These are phyloP conservation scores for Vaccinium myrtillus DNA, from an alignment of 148 eudicot genomes.

Conservation along the genomic window DNA sequence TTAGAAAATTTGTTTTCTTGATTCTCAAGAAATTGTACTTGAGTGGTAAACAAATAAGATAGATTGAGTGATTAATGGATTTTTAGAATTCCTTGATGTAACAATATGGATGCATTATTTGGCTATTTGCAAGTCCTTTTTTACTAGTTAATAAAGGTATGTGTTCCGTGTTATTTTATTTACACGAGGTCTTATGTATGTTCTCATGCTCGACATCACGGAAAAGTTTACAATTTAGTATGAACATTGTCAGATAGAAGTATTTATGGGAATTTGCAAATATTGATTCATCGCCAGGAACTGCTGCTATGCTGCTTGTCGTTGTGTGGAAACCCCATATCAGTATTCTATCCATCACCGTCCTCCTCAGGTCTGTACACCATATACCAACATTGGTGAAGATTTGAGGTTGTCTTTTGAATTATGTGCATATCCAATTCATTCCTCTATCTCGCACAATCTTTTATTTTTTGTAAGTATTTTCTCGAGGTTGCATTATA, in stretches of 20 bases:
- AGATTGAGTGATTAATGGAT: background rate
- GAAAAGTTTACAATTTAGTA: background rate
- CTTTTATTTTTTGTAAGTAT: background rate
- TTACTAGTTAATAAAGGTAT: background rate
- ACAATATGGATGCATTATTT: background rate
- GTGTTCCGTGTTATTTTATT: background rate
- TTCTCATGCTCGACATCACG: background rate
- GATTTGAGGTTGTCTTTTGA: background rate
- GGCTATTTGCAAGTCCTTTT: background rate
- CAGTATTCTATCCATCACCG: slow-evolving; percentile 64
- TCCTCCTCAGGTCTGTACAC: slow-evolving; percentile 58
- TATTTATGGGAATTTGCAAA: slow-evolving; percentile 11
- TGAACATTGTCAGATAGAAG: slow-evolving; percentile 2
- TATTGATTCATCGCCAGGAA: slow-evolving; percentile 49
- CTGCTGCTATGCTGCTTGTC: slow-evolving; percentile 88
- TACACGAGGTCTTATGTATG: background rate
- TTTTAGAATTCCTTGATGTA: background rate
- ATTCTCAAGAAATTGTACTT: background rate
- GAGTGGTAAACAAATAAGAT: background rate
- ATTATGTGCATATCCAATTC: background rate
- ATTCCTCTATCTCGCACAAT: background rate
- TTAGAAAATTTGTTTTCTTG: background rate
- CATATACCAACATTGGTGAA: background rate
- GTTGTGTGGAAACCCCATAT: slow-evolving; percentile 84
- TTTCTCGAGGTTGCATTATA: background rate